Percentiles rank a stretch among this genome's conserved stretches.
Conservation (phyloP, 805 yeast genomes). For the Schwanniomyces yamadae region DNA sequence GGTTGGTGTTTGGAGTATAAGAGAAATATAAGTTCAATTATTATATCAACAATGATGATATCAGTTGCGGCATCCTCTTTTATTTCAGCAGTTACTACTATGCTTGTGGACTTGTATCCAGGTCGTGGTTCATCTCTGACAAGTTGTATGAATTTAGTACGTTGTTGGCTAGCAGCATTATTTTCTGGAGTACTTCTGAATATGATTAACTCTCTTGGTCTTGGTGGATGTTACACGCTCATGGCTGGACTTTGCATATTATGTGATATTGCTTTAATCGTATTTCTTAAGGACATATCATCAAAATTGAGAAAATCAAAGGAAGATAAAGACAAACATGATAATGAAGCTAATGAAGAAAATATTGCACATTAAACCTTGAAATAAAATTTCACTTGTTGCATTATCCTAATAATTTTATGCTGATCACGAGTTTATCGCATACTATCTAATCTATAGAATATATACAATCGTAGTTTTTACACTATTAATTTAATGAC, state of each 20-base stretch:
- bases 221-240: conserved; percentile 80
- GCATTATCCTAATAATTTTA: too few species aligned
- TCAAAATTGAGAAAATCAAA: too few species aligned
- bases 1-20: conserved; percentile 70
- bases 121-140: conserved; percentile 69
- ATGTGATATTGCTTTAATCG: conserved; percentile 10
- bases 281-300: background rate
- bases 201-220: conserved; percentile 56
- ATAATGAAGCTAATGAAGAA: too few species aligned
- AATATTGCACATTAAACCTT: too few species aligned
- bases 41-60: conserved; percentile 56
- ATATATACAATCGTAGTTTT: too few species aligned
- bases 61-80: conserved; percentile 61
- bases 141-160: conserved; percentile 65
- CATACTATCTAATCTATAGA: too few species aligned
- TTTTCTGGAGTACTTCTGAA: conserved; percentile 64
- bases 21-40: conserved; percentile 51
- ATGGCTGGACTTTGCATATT: conserved; percentile 47
- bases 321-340: background rate
- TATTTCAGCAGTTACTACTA: conserved; percentile 57
- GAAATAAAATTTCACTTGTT: too few species aligned
- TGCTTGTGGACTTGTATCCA: conserved; percentile 78
- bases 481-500: background rate
- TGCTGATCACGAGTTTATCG: too few species aligned
- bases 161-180: conserved; percentile 74